These are phyloP conservation scores for Eremothecium coryli DNA, from an alignment of 1,139 yeast species.

Conservation along the genomic window DNA sequence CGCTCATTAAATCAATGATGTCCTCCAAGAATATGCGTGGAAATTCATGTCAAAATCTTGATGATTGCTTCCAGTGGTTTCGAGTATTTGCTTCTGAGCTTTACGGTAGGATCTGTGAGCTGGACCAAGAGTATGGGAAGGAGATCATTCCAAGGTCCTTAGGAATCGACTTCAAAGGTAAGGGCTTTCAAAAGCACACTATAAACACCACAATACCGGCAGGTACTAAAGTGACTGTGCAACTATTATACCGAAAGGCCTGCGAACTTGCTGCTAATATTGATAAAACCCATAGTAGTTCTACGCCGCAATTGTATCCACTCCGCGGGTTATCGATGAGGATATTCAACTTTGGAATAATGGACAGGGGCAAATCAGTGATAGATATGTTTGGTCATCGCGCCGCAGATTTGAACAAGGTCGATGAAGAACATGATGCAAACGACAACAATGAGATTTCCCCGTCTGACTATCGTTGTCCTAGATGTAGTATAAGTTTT, in stretches of 20 bases:
- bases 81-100: slow-evolving; percentile 77
- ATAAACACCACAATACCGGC: slow-evolving; percentile 19
- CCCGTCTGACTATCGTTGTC: background rate
- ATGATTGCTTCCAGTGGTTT: slow-evolving; percentile 71
- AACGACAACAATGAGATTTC: background rate
- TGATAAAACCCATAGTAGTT: slow-evolving; percentile 27
- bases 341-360: slow-evolving; percentile 44
- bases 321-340: slow-evolving; percentile 42
- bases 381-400: slow-evolving; percentile 39
- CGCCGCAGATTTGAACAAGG: slow-evolving; percentile 2
- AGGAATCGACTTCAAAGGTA: slow-evolving; percentile 33
- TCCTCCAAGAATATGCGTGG: slow-evolving; percentile 71
- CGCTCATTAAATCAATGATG: slow-evolving; percentile 76
- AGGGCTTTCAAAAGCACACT: slow-evolving; percentile 30
- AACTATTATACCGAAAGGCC: slow-evolving; percentile 35
- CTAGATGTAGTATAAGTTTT: slow-evolving; percentile 13
- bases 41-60: slow-evolving; percentile 42
- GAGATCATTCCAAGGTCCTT: slow-evolving; percentile 47
- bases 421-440: background rate
- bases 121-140: slow-evolving; percentile 54
- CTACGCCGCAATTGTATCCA: slow-evolving; percentile 37
- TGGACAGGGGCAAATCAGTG: slow-evolving; percentile 38
- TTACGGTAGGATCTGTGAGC: slow-evolving; percentile 56
- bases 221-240: slow-evolving; percentile 13
- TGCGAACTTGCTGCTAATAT: slow-evolving; percentile 35